phyloP scores from a whole-genome alignment of 345 rosid species.

The Eucalyptus pauciflora region DNA sequence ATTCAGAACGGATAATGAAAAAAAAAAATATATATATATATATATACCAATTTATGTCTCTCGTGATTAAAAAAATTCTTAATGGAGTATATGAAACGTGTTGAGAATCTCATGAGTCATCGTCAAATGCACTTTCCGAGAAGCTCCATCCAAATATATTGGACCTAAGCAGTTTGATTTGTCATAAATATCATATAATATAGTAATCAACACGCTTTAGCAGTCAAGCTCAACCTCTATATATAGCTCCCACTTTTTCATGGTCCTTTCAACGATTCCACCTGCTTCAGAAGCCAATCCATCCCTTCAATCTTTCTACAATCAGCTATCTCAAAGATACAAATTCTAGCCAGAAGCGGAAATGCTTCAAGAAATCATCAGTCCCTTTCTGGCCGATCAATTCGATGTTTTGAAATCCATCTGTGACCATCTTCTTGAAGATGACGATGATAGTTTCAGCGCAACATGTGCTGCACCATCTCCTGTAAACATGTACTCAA shows the following conservation, averaged over 20 bases:
- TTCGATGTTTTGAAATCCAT: neutral
- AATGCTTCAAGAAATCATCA: neutral
- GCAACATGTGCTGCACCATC: neutral
- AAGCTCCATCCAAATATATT: neutral
- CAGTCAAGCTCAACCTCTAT: neutral
- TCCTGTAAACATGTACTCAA: neutral
- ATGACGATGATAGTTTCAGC: neutral
- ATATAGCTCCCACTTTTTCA: neutral
- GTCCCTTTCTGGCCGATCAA: neutral
- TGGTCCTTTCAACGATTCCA: neutral
- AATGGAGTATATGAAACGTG: neutral
- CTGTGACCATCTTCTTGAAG: neutral
- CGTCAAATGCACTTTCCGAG: neutral
- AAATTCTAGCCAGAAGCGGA: neutral
- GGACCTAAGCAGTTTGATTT: neutral
- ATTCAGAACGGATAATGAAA: neutral
- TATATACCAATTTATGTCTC: neutral
- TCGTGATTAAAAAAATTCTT: neutral
- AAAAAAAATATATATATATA: too few relatives aligned
- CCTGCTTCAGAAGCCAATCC: neutral
- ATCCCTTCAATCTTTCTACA: neutral
- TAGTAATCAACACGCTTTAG: neutral
- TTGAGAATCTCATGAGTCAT: neutral
- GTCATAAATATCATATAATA: neutral
- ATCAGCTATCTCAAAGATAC: neutral